A percentile compares a stretch with the other conserved stretches of the same genome.
phyloP scores from a whole-genome alignment of 352 stramenopile species.

The Pythium rishiriense region DNA sequence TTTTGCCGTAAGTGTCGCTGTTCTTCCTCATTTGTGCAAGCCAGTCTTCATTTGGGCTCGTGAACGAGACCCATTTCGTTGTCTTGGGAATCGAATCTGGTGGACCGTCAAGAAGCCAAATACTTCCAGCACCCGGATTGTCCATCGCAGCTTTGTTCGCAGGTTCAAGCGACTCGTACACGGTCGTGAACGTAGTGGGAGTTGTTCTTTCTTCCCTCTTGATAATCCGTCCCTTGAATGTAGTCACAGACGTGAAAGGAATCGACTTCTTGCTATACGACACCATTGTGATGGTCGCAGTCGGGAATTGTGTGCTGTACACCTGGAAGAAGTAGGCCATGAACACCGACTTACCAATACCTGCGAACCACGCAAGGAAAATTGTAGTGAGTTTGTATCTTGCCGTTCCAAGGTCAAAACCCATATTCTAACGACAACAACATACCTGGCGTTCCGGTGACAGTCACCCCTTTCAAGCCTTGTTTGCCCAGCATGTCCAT shows the following conservation, averaged over 20 bases:
- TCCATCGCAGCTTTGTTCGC: neutral
- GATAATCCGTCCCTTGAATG: too few relatives aligned
- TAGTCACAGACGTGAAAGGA: too few relatives aligned
- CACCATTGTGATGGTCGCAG: neutral
- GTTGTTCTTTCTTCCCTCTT: too few relatives aligned
- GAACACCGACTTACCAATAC: slow-evolving; percentile 13
- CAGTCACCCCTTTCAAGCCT: neutral
- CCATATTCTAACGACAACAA: neutral
- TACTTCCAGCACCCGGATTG: too few relatives aligned
- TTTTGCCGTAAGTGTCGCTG: neutral
- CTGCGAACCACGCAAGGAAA: neutral
- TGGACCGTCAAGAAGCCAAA: neutral
- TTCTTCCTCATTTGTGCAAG: neutral
- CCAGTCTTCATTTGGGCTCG: slow-evolving; percentile 1
- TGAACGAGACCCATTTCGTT: neutral
- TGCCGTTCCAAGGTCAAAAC: neutral
- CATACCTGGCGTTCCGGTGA: neutral
- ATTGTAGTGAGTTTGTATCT: neutral
- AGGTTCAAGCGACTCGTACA: neutral
- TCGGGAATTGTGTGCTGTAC: neutral
- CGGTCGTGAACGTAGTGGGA: too few relatives aligned
- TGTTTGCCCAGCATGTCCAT: neutral
- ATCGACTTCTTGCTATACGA: too few relatives aligned
- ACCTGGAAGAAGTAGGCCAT: slow-evolving; percentile 14
- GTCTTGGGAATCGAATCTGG: neutral